A percentile compares a stretch with the other conserved stretches of the same genome.
These are phyloP conservation scores for Coniochaeta ligniaria DNA, from an alignment of 2,329 filamentous ascomycete genomes.

Conservation along the genomic window DNA sequence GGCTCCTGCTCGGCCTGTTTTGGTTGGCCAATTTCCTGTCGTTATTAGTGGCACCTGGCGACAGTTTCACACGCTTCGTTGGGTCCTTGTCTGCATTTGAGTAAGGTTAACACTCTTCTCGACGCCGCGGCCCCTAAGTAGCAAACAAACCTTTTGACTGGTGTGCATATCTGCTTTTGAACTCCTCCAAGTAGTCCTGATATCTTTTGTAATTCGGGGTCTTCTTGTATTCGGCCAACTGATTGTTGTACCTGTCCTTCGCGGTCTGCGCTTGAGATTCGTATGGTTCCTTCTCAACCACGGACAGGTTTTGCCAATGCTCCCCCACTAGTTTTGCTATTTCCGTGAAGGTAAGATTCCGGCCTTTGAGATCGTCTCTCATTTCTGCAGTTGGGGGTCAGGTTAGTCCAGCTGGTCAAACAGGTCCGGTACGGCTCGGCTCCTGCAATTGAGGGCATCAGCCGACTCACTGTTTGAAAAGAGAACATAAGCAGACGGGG, in stretches of 20 bases:
- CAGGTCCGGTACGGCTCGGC: not conserved
- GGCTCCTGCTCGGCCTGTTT: slow-evolving; percentile 30
- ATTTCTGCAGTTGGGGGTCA: slow-evolving; percentile 45
- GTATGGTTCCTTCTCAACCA: slow-evolving; percentile 62
- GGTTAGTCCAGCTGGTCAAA: slow-evolving; percentile 6
- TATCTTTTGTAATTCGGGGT: slow-evolving; percentile 64
- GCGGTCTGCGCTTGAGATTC: slow-evolving; percentile 65
- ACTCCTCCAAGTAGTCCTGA: slow-evolving; percentile 65
- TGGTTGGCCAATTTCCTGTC: slow-evolving; percentile 20
- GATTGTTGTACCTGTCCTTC: slow-evolving; percentile 71
- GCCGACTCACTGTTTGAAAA: slow-evolving; percentile 69
- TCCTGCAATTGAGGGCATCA: not conserved
- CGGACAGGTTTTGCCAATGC: slow-evolving; percentile 67
- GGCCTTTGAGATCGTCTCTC: slow-evolving; percentile 68
- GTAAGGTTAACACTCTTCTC: not conserved
- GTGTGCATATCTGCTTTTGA: slow-evolving; percentile 64
- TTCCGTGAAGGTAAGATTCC: slow-evolving; percentile 73
- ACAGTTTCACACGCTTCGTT: slow-evolving; percentile 40
- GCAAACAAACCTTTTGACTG: slow-evolving; percentile 43
- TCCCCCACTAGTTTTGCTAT: slow-evolving; percentile 79
- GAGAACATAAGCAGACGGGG: slow-evolving; percentile 76
- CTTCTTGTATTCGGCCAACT: slow-evolving; percentile 70
- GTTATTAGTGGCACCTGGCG: slow-evolving; percentile 29
- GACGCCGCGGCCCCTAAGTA: not conserved
- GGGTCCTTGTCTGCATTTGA: slow-evolving; percentile 34